Conservation (phyloP, 805 yeast species). For the Ogataea paraovalis region DNA sequence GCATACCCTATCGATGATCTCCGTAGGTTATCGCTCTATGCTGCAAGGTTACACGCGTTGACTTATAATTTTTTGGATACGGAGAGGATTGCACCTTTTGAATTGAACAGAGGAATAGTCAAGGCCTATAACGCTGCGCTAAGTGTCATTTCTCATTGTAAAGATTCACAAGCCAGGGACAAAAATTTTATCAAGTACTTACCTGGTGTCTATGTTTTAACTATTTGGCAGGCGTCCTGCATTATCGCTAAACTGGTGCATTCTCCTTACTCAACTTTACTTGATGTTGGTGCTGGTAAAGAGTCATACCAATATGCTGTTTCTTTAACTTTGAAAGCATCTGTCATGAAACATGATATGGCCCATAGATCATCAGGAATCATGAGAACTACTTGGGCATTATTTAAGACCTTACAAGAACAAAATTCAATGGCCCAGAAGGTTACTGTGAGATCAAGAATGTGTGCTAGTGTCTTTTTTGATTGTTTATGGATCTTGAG, state of each 20-base stretch:
- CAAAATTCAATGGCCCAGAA: conserved; percentile 37
- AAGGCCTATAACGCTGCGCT: conserved; percentile 78
- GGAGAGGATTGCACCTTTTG: conserved; percentile 45
- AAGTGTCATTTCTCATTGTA: conserved; percentile 63
- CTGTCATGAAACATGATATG: conserved; percentile 86
- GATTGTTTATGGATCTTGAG: conserved; percentile 83
- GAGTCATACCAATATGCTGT: conserved; percentile 65
- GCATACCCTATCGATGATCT: conserved; percentile 57
- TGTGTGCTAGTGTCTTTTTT: conserved; percentile 90
- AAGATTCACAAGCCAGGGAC: conserved; percentile 54
- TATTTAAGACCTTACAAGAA: conserved; percentile 65
- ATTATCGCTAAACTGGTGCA: conserved; percentile 75
- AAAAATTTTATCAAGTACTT: conserved; percentile 66
- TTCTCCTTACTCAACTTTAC: conserved; percentile 60
- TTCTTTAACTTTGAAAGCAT: conserved; percentile 66
- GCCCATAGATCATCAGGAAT: conserved; percentile 91
- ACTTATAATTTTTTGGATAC: conserved; percentile 79
- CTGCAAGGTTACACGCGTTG: conserved; percentile 76
- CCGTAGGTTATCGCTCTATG: conserved; percentile 61
- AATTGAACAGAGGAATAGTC: conserved; percentile 68
- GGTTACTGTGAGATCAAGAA: conserved; percentile 70
- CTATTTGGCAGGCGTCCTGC: conserved; percentile 90
- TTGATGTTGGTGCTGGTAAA: conserved; percentile 72
- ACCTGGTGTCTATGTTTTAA: conserved; percentile 78
- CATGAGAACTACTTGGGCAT: conserved; percentile 91